phyloP scores from a whole-genome alignment of 306 rosid genomes.

The Medicago arabica region DNA sequence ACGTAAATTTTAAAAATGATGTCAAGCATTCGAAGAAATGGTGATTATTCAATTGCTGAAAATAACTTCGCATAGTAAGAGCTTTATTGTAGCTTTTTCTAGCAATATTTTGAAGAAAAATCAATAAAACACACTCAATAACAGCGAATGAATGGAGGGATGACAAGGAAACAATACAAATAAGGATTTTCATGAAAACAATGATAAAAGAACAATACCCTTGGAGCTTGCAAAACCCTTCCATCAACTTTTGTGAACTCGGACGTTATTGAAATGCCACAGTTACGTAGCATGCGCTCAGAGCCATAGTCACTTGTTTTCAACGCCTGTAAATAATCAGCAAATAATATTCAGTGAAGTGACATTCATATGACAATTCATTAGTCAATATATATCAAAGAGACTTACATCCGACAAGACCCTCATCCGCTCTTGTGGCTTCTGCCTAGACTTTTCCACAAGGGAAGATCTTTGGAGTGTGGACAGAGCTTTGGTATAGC shows the following conservation, averaged over 20 bases:
- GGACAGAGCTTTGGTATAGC: constrained; percentile 81
- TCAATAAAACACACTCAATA: no score
- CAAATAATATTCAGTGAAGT: not conserved
- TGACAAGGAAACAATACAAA: not conserved
- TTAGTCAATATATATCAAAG: not conserved
- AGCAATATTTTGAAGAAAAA: no score
- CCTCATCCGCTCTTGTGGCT: constrained; percentile 86
- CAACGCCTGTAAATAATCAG: constrained; percentile 61
- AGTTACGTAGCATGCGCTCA: constrained; percentile 75
- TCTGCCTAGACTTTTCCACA: constrained; percentile 93
- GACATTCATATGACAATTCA: not conserved
- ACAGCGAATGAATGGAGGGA: no score
- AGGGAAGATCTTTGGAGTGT: constrained; percentile 82
- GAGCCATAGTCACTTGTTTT: constrained; percentile 67
- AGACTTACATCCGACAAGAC: constrained; percentile 68
- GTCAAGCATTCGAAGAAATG: no score
- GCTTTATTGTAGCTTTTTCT: no score
- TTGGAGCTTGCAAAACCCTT: constrained; percentile 85
- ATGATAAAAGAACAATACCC: constrained; percentile 50
- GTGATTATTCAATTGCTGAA: not conserved
- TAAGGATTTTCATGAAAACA: not conserved
- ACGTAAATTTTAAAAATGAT: no score
- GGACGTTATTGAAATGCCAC: constrained; percentile 62
- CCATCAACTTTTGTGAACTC: constrained; percentile 82
- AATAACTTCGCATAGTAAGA: no score